Base-by-base conservation (phyloP, 2,329 filamentous ascomycete genomes). In the Sarocladium brachiariae region DNA sequence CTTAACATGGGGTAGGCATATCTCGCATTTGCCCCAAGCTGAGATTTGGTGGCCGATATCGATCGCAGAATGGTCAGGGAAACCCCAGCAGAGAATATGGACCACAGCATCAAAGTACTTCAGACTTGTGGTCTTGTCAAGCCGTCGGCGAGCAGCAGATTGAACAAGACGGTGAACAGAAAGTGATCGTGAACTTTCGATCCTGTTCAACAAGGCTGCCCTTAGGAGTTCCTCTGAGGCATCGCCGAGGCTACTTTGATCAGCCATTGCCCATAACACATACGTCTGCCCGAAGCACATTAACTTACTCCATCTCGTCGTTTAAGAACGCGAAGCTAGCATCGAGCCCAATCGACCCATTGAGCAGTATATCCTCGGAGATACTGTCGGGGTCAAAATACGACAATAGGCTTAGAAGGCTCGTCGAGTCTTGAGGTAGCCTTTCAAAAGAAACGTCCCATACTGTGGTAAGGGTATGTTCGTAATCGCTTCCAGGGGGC, bases 321-420 rank as follows among this genome's bases (percentile, higher is more conserved):
- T 50, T 34, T 13, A 63, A 52, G 43, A 62, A 63, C 9, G 51
- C 48, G 31, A 61, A 59, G 9, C 57, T 52, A 23, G 51, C 27
- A 39, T 54, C 54, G 13, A 55, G 48, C 14, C 13, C 54, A 30
- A 49, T 48, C 34, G 51, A 51, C 21, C 56, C 54, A 43, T 50
- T 50, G n/a, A 54, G 41, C 4, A 63, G 55, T 27, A 64, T 56
- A 23, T 54, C 53, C 47, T 64, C 59, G n/a, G 54, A 43, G 18
- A 65, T 56, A 8, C 51, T 41, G 51, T 63, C 60, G 4, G 61
- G 58, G n/a, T 63, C 58, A 33, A 65, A 57, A 38, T 62, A 61
- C 2, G 56, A 52, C n/a, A 64, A 16, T 14, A 65, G 24, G 25
- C 58, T 59, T 16, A 61, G 53, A 10, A 64, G 52, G 2, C 38